Percentiles rank a stretch among this genome's conserved stretches.
Conservation (phyloP, 1,284 basidiomycete species). For the Cutaneotrichosporon mucoides region DNA sequence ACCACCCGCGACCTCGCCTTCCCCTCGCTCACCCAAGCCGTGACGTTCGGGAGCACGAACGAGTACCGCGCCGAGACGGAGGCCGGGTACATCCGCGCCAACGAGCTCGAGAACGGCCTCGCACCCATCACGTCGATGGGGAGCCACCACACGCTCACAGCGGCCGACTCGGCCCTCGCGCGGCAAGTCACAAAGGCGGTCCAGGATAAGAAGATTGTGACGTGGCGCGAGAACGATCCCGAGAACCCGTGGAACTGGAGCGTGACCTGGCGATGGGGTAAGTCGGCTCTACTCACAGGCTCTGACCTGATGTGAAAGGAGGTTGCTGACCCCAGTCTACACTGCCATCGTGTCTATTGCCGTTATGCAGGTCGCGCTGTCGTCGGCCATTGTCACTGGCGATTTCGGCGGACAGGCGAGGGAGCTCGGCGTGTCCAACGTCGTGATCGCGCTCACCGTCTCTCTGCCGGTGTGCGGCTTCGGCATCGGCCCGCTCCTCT, state of each 20-base stretch:
- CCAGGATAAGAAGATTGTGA: slow-evolving; percentile 34
- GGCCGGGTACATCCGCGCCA: slow-evolving; percentile 25
- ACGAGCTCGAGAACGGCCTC: slow-evolving; percentile 27
- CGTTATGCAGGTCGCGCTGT: slow-evolving; percentile 34
- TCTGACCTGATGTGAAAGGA: no score
- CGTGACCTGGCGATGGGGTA: slow-evolving; percentile 21
- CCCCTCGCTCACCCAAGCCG: slow-evolving; percentile 30
- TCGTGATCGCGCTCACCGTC: slow-evolving; percentile 35
- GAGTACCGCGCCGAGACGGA: slow-evolving; percentile 33
- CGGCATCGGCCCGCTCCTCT: slow-evolving; percentile 52
- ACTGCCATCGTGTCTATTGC: slow-evolving; percentile 27
- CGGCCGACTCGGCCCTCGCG: background rate
- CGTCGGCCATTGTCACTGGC: slow-evolving; percentile 34
- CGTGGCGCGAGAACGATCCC: slow-evolving; percentile 26
- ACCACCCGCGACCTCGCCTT: slow-evolving; percentile 27
- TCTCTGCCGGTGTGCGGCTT: slow-evolving; percentile 34
- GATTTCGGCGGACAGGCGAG: slow-evolving; percentile 29
- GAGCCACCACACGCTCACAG: slow-evolving; percentile 6
- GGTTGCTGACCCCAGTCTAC: slow-evolving; percentile 12
- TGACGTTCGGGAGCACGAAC: slow-evolving; percentile 17
- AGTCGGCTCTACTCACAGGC: no score
- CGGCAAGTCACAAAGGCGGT: slow-evolving; percentile 17
- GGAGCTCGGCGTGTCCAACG: slow-evolving; percentile 30
- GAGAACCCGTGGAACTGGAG: slow-evolving; percentile 37
- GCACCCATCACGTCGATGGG: slow-evolving; percentile 17